Evolutionary conservation across 495 filamentous ascomycete genomes (phyloP).

Genomic region (Hyaloscypha variabilis): DNA sequence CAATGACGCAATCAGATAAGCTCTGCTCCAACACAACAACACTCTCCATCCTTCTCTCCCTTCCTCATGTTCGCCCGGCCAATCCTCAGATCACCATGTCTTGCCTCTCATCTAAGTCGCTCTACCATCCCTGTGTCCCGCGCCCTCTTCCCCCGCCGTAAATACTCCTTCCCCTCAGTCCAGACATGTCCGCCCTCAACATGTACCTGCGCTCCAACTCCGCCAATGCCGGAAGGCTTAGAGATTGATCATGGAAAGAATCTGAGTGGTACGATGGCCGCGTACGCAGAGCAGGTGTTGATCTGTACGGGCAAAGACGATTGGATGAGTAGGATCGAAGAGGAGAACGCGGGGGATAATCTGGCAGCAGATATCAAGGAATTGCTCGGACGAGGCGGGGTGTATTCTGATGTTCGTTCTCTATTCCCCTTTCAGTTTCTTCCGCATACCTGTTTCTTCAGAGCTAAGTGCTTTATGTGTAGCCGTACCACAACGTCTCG

Average conservation of each 20-base stretch:
- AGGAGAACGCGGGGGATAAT: constrained; percentile 54
- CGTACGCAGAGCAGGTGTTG: constrained; percentile 81
- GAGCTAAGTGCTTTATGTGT: constrained; percentile 18
- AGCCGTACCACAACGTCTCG: constrained; percentile 82
- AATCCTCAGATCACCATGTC: constrained; percentile 17
- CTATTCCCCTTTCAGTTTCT: constrained; percentile 15
- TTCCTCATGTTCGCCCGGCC: constrained; percentile 28
- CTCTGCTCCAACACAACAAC: not conserved
- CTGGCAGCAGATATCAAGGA: constrained; percentile 72
- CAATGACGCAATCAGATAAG: constrained; percentile 15
- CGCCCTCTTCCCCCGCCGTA: not conserved
- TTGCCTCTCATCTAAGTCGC: not conserved
- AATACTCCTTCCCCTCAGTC: constrained; percentile 26
- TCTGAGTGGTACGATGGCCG: constrained; percentile 73
- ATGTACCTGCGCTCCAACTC: constrained; percentile 69
- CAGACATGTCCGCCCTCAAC: constrained; percentile 66
- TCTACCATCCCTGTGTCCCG: not conserved
- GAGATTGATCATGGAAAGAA: constrained; percentile 72
- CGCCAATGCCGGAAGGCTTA: constrained; percentile 64
- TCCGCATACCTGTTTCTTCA: constrained; percentile 8
- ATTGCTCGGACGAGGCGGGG: constrained; percentile 65
- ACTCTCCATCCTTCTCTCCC: not conserved
- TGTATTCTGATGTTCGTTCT: constrained; percentile 59
- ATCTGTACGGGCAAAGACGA: constrained; percentile 78
- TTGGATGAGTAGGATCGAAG: constrained; percentile 75